These are phyloP conservation scores for Rhizopus stolonifer DNA, from an alignment of 371 early-diverging fungal species.

Conservation along the genomic window DNA sequence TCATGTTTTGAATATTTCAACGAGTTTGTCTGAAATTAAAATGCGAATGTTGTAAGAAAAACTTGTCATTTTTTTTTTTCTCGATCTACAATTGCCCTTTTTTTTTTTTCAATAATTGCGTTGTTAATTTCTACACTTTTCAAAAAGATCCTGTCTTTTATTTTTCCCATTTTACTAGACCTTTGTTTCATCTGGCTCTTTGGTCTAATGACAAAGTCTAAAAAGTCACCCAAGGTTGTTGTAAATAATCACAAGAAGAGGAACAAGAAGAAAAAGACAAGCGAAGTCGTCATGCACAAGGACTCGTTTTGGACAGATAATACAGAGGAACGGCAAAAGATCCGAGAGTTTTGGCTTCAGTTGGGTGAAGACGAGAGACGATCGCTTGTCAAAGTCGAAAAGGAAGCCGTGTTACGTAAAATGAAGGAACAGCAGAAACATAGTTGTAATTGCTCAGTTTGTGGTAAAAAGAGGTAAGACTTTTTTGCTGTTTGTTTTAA, in stretches of 20 bases:
- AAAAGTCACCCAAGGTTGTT: constrained; percentile 13
- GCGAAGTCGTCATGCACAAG: constrained; percentile 17
- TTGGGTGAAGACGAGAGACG: constrained; percentile 84
- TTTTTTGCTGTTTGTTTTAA: neutral
- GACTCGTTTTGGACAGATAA: constrained; percentile 46
- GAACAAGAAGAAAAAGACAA: constrained; percentile 14
- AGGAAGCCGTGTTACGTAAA: constrained; percentile 87
- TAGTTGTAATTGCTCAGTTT: constrained; percentile 85
- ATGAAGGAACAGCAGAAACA: constrained; percentile 93
- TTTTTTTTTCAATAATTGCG: neutral
- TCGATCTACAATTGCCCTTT: neutral
- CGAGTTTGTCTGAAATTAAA: too few species aligned
- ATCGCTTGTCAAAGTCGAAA: constrained; percentile 83
- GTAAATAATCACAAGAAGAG: constrained; percentile 8
- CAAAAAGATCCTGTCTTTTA: constrained; percentile 18
- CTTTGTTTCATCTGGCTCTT: constrained; percentile 24
- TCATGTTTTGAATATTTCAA: too few species aligned
- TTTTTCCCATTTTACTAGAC: constrained; percentile 17
- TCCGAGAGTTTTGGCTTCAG: constrained; percentile 90
- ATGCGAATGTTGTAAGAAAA: too few species aligned
- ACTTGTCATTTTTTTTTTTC: neutral
- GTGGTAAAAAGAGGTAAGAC: constrained; percentile 79
- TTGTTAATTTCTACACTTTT: neutral
- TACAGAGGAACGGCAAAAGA: constrained; percentile 78
- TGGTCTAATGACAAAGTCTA: constrained; percentile 28